These are phyloP conservation scores for Candida broadrunensis DNA, from an alignment of 805 yeast species.

Conservation along the genomic window DNA sequence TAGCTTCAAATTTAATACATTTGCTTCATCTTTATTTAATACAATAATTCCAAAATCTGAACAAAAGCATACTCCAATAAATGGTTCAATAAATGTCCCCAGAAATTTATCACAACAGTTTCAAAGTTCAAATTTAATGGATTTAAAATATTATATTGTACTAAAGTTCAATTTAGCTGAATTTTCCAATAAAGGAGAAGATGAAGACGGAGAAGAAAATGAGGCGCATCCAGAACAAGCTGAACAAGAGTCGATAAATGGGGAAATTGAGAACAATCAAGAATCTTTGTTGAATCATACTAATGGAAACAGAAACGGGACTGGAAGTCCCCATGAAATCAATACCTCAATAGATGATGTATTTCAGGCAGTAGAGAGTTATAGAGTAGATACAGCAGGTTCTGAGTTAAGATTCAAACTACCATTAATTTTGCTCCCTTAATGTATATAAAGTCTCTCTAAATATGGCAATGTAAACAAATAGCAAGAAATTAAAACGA, in stretches of 20 bases:
- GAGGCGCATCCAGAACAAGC: neutral
- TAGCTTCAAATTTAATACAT: slow-evolving; percentile 27
- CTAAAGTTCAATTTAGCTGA: slow-evolving; percentile 34
- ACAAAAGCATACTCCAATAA: slow-evolving; percentile 11
- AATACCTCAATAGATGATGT: neutral
- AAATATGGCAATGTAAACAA: too few relatives aligned
- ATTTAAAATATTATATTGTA: slow-evolving; percentile 32
- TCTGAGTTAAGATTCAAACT: slow-evolving; percentile 26
- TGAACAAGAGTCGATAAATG: neutral
- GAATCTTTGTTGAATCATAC: neutral
- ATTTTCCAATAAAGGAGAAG: slow-evolving; percentile 11
- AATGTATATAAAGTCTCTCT: neutral
- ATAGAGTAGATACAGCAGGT: slow-evolving; percentile 22
- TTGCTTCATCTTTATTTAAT: slow-evolving; percentile 24
- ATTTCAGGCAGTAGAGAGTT: slow-evolving; percentile 9
- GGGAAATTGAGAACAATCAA: neutral
- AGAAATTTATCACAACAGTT: slow-evolving; percentile 30
- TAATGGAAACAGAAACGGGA: neutral
- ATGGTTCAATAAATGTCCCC: slow-evolving; percentile 31
- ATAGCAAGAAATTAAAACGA: too few relatives aligned
- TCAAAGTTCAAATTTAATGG: slow-evolving; percentile 33
- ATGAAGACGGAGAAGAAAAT: neutral
- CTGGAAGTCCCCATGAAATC: neutral
- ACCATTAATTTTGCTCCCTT: slow-evolving; percentile 21
- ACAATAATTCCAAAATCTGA: slow-evolving; percentile 4